Conservation (phyloP, 805 yeast species). For the Schwanniomyces sp. region DNA sequence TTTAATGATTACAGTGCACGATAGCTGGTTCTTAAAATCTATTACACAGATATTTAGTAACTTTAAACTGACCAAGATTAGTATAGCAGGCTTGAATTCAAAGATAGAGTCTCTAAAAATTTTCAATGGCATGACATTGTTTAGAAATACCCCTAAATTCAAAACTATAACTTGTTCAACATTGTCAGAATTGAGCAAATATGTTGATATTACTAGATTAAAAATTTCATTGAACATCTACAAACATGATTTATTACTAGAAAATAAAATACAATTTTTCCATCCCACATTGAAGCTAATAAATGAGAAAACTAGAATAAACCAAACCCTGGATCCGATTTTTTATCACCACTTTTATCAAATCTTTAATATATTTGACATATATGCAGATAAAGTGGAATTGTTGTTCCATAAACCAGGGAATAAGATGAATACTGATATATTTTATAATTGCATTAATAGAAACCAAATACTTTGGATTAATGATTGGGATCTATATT, state of each 20-base stretch:
- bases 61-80: slow-evolving; percentile 42
- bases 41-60: slow-evolving; percentile 69
- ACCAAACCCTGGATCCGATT: slow-evolving; percentile 15
- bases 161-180: slow-evolving; percentile 44
- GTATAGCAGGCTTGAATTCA: slow-evolving; percentile 23
- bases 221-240: slow-evolving; percentile 78
- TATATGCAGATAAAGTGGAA: slow-evolving; percentile 43
- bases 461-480: slow-evolving; percentile 55
- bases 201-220: slow-evolving; percentile 72
- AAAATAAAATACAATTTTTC: slow-evolving; percentile 20
- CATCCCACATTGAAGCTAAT: slow-evolving; percentile 20
- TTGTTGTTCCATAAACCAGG: slow-evolving; percentile 59
- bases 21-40: slow-evolving; percentile 83
- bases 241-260: slow-evolving; percentile 58
- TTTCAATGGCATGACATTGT: neutral
- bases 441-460: slow-evolving; percentile 49
- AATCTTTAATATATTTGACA: slow-evolving; percentile 47
- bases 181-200: slow-evolving; percentile 54
- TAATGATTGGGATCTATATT: slow-evolving; percentile 56
- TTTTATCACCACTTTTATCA: slow-evolving; percentile 49
- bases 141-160: neutral
- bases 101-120: slow-evolving; percentile 25
- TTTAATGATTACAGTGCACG: slow-evolving; percentile 81
- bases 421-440: slow-evolving; percentile 43
- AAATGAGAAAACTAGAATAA: slow-evolving; percentile 17